Evolutionary conservation across 495 filamentous ascomycete species (phyloP), one percentile per base, ranked within the genome.

Genomic region (Annulohypoxylon moriforme): DNA sequence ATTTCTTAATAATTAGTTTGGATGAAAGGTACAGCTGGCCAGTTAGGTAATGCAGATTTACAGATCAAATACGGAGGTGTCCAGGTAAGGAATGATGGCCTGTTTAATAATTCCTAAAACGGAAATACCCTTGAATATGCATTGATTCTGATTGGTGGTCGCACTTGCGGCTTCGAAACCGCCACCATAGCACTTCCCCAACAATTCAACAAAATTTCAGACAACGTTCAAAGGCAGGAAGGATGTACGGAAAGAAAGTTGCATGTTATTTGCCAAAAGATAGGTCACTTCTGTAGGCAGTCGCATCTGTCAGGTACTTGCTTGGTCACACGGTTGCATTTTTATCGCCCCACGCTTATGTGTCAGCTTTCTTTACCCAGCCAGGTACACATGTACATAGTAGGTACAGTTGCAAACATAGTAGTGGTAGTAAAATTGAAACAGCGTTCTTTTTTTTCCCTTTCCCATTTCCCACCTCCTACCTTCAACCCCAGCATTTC

Each of bases 171-270:
- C 57, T 67, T 68, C 57, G 55, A 50, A 53, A 62, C 74, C 64
- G 62, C 68, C 76, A 68, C 76, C 36, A 62, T 58, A 58, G 63
- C 53, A 57, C 53, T 71, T 72, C 76, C 75, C 76, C 76, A 78
- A 78, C 76, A 78, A 78, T 78, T 78, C 76, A 78, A 78, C 76
- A 78, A 52, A 76, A 76, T 74, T 76, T 78, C 61, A 62, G 49
- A 69, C 61, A 67, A 49, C 53, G 44, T 63, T 42, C n/a, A n/a
- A n/a, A n/a, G n/a, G n/a, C n/a, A n/a, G n/a, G 64, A 73, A 73
- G 60, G 52, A 65, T 44, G 53, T 14, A 22, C 50, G 24, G 42
- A 36, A 65, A 20, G 62, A 47, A 60, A 53, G 29, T 25, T 25
- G 59, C 64, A 11, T 33, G 27, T 25, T 52, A 44, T 66, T 58